Evolutionary conservation across 2,329 filamentous ascomycete species (phyloP), one percentile per base, ranked within the genome.

Genomic region (Pseudonectria foliicola): DNA sequence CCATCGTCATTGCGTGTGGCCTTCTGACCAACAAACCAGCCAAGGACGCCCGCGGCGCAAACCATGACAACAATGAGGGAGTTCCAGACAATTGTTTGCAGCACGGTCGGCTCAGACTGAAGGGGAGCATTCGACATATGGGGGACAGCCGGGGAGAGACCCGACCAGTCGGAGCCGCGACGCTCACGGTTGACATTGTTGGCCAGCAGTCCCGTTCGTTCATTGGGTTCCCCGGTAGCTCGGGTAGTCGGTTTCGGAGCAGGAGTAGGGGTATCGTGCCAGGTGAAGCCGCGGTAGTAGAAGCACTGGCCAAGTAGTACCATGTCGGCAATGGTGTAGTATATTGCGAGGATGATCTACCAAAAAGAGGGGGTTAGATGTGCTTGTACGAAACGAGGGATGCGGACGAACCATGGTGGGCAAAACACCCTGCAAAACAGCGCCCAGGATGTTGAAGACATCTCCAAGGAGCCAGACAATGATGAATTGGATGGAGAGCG

Each of bases 361-460:
- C 13, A 29, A 11, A 10, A 24, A 6, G 5, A 27, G 26, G 25
- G 33, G 27, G 39, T 52, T 26, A 49, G 24, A 18, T 7, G 11
- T 8, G 21, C 14, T 27, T 4, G 6, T 7, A 13, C 21, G 24
- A 16, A 14, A 29, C 13, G 37, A 13, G 29, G 33, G 27, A 8
- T 3, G 26, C 14, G 29, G 28, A 35, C 63, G 42, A 56, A 80
- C 75, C 88, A 96, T 95, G 0, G 90, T 98, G 2, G 92, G 89
- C 35, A 96, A 63, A 6, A 98, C 90, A 36, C 85, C 84, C 59
- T 96, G 90, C 10, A 95, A 61, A 12, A 95, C 78, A 13, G 88
- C 85, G n/a, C 90, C 90, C 3, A 94, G 71, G 44, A 95, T 93
- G 57, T 96, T 96, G 71, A 95, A 95, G 46, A 95, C 80, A 78